phyloP scores from a whole-genome alignment of 371 early-diverging fungal genomes.

The Rhizopus sp. region DNA sequence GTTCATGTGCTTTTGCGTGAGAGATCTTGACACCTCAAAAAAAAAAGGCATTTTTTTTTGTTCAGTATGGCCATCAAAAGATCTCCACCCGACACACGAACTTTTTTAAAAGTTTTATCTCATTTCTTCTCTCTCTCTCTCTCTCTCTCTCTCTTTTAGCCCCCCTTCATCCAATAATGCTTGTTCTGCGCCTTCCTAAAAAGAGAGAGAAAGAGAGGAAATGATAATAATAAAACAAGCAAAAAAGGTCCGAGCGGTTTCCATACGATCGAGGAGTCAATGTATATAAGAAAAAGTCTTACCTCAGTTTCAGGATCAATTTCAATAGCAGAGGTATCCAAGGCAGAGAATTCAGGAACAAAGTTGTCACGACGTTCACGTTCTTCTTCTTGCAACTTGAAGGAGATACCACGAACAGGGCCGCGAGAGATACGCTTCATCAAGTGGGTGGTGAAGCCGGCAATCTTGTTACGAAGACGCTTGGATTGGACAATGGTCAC shows the following conservation, averaged over 20 bases:
- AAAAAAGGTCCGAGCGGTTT: slow-evolving; percentile 3
- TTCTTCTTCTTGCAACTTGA: slow-evolving; percentile 99
- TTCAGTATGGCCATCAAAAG: slow-evolving; percentile 37
- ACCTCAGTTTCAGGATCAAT: slow-evolving; percentile 94
- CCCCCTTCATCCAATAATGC: not conserved
- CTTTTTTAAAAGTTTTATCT: slow-evolving; percentile 11
- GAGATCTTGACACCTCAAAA: slow-evolving; percentile 35
- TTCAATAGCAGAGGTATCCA: slow-evolving; percentile 93
- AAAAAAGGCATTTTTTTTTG: slow-evolving; percentile 12
- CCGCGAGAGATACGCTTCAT: slow-evolving; percentile 99
- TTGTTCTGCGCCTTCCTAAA: not conserved
- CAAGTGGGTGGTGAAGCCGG: slow-evolving; percentile 99
- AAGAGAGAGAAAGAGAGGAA: slow-evolving; percentile 6
- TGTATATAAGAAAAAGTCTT: slow-evolving; percentile 22
- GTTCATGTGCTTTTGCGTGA: slow-evolving; percentile 13
- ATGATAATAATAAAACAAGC: not conserved
- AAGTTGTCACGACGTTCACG: slow-evolving; percentile 99
- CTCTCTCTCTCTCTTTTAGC: not conserved
- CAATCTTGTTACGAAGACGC: slow-evolving; percentile 99
- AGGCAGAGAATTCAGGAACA: slow-evolving; percentile 99
- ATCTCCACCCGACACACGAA: slow-evolving; percentile 23
- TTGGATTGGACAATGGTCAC: slow-evolving; percentile 99
- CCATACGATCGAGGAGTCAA: too few species aligned
- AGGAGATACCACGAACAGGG: slow-evolving; percentile 99
- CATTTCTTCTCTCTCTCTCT: not conserved